Evolutionary conservation across 148 eudicot species (phyloP).

Genomic region (Silene latifolia): DNA sequence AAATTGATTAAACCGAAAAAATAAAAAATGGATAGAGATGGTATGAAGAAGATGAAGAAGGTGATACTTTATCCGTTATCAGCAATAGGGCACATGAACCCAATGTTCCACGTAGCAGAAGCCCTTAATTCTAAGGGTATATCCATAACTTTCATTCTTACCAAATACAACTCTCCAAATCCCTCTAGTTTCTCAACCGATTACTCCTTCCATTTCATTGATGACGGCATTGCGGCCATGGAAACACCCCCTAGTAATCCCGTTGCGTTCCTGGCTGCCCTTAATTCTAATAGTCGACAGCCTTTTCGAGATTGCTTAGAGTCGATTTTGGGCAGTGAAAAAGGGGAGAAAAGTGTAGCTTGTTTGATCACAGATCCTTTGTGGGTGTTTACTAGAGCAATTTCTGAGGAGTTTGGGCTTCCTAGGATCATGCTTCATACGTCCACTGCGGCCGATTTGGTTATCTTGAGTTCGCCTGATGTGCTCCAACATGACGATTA

Average conservation of each 20-base stretch:
- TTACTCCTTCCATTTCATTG: constrained; percentile 35
- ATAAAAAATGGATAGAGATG: background rate
- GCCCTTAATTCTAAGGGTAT: constrained; percentile 38
- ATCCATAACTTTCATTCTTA: constrained; percentile 34
- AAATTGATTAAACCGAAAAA: background rate
- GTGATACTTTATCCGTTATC: constrained; percentile 37
- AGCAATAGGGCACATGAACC: constrained; percentile 39
- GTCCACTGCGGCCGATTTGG: constrained; percentile 10
- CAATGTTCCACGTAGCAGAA: constrained; percentile 43
- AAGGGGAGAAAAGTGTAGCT: constrained; percentile 13
- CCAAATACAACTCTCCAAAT: constrained; percentile 29
- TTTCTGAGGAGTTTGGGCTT: constrained; percentile 31
- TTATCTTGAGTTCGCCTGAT: constrained; percentile 2
- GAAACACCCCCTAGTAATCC: constrained; percentile 11
- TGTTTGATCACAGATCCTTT: constrained; percentile 41
- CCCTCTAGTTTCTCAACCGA: constrained; percentile 33
- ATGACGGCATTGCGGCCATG: constrained; percentile 22
- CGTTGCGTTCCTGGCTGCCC: background rate
- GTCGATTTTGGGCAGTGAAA: constrained; percentile 7
- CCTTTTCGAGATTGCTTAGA: constrained; percentile 34
- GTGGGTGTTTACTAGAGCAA: constrained; percentile 26
- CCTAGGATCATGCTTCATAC: constrained; percentile 38
- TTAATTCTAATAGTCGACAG: constrained; percentile 21
- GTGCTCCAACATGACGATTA: constrained; percentile 7
- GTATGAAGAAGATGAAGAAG: background rate